These are phyloP conservation scores for Dictyostelium brefeldianum DNA, from an alignment of 78 protist species.

Conservation along the genomic window DNA sequence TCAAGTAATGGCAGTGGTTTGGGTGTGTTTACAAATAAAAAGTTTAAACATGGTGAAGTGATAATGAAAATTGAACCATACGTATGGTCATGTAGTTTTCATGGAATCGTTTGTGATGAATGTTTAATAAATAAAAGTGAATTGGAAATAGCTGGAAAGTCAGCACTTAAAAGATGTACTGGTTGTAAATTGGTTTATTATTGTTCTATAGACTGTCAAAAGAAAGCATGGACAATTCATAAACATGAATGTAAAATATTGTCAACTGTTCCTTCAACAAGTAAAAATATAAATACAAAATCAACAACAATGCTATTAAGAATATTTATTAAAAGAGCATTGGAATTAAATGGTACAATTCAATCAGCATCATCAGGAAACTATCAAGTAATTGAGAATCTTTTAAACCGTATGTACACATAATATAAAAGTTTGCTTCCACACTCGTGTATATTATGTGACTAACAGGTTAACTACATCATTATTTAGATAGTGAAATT, in stretches of 20 bases:
- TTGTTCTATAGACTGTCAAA: constrained; percentile 28
- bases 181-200: constrained; percentile 14
- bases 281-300: background rate
- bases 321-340: background rate
- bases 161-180: background rate
- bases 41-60: background rate
- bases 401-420: constrained; percentile 2
- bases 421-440: too few relatives aligned
- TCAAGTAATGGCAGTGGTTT: background rate
- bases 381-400: background rate
- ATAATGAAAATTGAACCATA: background rate
- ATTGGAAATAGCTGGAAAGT: background rate
- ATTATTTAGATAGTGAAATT: background rate
- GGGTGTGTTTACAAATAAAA: background rate
- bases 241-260: constrained; percentile 13
- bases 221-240: background rate
- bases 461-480: too few relatives aligned
- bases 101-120: background rate
- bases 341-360: background rate
- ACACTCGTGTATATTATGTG: too few relatives aligned
- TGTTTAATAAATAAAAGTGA: background rate
- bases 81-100: background rate
- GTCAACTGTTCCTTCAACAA: background rate
- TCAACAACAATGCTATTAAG: constrained; percentile 10
- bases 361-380: background rate